phyloP scores from a whole-genome alignment of 495 filamentous ascomycete genomes.

The Alectoria sarmentosa region DNA sequence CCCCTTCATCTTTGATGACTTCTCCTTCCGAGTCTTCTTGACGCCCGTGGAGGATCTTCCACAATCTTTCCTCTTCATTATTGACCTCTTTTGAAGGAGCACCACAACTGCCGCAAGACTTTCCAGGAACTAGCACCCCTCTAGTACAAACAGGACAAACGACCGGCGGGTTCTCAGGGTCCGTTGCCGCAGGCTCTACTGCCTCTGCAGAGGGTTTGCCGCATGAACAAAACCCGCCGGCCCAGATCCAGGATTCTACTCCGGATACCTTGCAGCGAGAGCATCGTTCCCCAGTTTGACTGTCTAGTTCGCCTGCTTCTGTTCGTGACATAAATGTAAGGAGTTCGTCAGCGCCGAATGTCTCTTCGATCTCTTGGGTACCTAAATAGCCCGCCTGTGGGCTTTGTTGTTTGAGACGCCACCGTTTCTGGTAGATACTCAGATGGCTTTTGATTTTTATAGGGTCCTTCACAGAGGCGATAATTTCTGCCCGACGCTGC shows the following conservation, averaged over 20 bases:
- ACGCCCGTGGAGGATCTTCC: not conserved
- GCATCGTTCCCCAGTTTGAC: slow-evolving; percentile 5
- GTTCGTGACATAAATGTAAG: not conserved
- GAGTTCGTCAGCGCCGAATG: not conserved
- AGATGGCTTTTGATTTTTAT: slow-evolving; percentile 6
- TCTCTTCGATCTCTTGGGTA: slow-evolving; percentile 12
- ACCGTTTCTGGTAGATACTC: slow-evolving; percentile 24
- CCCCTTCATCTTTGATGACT: not conserved
- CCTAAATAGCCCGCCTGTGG: slow-evolving; percentile 21
- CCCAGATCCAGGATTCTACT: not conserved
- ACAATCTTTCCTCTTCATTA: not conserved
- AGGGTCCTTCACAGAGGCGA: slow-evolving; percentile 6
- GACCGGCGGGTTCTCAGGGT: not conserved
- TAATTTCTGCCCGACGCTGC: slow-evolving; percentile 20
- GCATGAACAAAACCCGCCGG: not conserved
- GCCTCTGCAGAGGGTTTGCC: not conserved
- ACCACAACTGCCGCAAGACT: not conserved
- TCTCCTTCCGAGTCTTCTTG: not conserved
- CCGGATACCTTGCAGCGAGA: not conserved
- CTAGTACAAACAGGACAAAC: not conserved
- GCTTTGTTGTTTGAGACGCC: slow-evolving; percentile 29
- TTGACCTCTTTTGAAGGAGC: not conserved
- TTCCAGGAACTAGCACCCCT: not conserved
- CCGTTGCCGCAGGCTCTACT: not conserved
- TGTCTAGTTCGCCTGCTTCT: not conserved